phyloP scores from a whole-genome alignment of 192 early-diverging fungal species.

The Mortierella hygrophila region DNA sequence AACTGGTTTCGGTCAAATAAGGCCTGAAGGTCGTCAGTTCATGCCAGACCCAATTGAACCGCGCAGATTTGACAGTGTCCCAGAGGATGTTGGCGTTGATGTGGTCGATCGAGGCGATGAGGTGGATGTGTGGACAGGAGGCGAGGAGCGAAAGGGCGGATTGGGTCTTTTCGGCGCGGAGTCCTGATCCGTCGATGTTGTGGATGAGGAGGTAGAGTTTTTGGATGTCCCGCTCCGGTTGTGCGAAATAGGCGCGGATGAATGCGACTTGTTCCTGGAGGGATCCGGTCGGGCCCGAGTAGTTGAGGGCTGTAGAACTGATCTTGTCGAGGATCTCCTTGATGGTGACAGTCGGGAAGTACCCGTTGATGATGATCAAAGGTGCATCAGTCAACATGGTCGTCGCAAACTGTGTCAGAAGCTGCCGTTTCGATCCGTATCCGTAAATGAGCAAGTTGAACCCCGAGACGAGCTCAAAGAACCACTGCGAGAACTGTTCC shows the following conservation, averaged over 20 bases:
- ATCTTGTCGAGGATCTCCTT: slow-evolving; percentile 80
- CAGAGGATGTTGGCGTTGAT: slow-evolving; percentile 91
- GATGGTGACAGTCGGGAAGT: slow-evolving; percentile 80
- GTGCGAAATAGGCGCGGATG: slow-evolving; percentile 75
- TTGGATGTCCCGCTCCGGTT: slow-evolving; percentile 58
- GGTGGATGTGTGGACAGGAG: slow-evolving; percentile 71
- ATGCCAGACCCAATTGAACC: slow-evolving; percentile 92
- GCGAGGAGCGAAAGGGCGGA: slow-evolving; percentile 77
- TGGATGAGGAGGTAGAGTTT: slow-evolving; percentile 85
- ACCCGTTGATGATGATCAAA: slow-evolving; percentile 88
- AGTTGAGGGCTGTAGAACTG: slow-evolving; percentile 47
- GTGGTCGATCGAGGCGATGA: slow-evolving; percentile 92
- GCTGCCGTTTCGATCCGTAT: slow-evolving; percentile 89
- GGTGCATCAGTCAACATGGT: slow-evolving; percentile 68
- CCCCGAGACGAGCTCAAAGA: slow-evolving; percentile 83
- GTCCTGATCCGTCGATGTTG: slow-evolving; percentile 86
- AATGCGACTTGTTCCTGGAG: slow-evolving; percentile 75
- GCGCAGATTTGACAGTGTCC: slow-evolving; percentile 77
- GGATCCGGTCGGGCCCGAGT: slow-evolving; percentile 60
- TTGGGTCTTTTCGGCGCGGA: slow-evolving; percentile 81
- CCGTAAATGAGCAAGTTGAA: slow-evolving; percentile 95
- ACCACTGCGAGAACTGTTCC: slow-evolving; percentile 87
- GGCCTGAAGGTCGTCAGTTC: slow-evolving; percentile 89
- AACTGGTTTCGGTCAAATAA: slow-evolving; percentile 87
- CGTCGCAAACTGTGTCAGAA: slow-evolving; percentile 84